Percentiles rank a stretch among this genome's conserved stretches.
phyloP scores from a whole-genome alignment of 352 stramenopile genomes.

The Globisporangium perplexum region DNA sequence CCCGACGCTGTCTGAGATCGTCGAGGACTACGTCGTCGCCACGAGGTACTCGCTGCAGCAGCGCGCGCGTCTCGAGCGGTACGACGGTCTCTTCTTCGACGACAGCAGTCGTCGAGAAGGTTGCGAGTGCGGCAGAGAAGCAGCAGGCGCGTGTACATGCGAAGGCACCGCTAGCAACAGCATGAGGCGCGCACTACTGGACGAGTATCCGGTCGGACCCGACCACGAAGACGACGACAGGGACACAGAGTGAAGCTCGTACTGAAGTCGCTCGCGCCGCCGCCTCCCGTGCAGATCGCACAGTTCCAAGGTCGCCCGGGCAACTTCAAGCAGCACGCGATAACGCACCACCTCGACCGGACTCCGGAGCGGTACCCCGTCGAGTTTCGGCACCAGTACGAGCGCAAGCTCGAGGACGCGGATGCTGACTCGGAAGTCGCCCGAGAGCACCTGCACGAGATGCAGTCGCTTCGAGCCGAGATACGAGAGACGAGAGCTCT shows the following conservation, averaged over 20 bases:
- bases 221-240: neutral
- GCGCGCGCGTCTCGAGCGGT: slow-evolving; percentile 6
- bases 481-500: no score
- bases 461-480: no score
- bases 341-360: neutral
- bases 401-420: neutral
- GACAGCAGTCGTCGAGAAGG: neutral
- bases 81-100: slow-evolving; percentile 8
- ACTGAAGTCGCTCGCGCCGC: no score
- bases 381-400: neutral
- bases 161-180: neutral
- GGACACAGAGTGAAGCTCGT: no score
- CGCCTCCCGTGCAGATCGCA: no score
- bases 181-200: neutral
- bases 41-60: slow-evolving; percentile 11
- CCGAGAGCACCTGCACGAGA: no score
- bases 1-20: slow-evolving; percentile 7
- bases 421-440: no score
- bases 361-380: neutral
- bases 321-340: neutral
- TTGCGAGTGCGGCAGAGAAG: neutral
- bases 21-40: slow-evolving; percentile 9
- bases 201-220: neutral
- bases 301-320: no score
- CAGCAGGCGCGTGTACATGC: neutral